Conservation (phyloP, 257 asterid species). For the Striga asiatica region DNA sequence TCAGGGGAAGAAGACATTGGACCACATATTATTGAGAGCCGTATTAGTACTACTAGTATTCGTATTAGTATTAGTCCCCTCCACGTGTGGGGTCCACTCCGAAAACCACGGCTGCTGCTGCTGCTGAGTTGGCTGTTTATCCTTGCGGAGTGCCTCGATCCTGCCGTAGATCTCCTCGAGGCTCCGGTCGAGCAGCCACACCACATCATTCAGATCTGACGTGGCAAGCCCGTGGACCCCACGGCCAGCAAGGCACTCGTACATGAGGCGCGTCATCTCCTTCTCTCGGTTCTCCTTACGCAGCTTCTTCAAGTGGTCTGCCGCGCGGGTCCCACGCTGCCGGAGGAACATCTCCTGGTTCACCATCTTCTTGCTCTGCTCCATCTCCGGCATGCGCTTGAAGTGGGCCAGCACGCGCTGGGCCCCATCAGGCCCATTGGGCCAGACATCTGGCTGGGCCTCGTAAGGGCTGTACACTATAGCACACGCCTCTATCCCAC, state of each 20-base stretch:
- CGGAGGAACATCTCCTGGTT: constrained; percentile 64
- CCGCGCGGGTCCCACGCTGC: constrained; percentile 48
- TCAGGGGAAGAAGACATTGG: no score
- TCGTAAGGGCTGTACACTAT: constrained; percentile 67
- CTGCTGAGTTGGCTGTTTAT: constrained; percentile 7
- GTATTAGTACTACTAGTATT: background rate
- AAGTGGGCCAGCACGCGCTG: constrained; percentile 57
- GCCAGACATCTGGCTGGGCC: constrained; percentile 58
- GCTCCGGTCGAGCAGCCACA: constrained; percentile 52
- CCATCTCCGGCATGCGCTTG: constrained; percentile 86
- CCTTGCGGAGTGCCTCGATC: constrained; percentile 39
- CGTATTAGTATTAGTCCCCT: no score
- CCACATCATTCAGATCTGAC: constrained; percentile 51
- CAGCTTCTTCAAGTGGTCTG: constrained; percentile 55
- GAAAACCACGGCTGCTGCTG: constrained; percentile 31
- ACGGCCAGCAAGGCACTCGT: constrained; percentile 51
- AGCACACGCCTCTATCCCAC: constrained; percentile 78
- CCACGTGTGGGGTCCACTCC: no score
- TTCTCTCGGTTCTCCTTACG: constrained; percentile 61
- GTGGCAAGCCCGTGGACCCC: constrained; percentile 30
- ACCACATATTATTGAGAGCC: no score
- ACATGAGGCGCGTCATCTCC: constrained; percentile 62
- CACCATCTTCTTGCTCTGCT: constrained; percentile 84
- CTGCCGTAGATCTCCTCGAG: constrained; percentile 54
- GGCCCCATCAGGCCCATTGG: constrained; percentile 42